A percentile compares a stretch with the other conserved stretches of the same genome.
Evolutionary conservation across 2,329 filamentous ascomycete genomes (phyloP).

Genomic region (Colletotrichum phormii): DNA sequence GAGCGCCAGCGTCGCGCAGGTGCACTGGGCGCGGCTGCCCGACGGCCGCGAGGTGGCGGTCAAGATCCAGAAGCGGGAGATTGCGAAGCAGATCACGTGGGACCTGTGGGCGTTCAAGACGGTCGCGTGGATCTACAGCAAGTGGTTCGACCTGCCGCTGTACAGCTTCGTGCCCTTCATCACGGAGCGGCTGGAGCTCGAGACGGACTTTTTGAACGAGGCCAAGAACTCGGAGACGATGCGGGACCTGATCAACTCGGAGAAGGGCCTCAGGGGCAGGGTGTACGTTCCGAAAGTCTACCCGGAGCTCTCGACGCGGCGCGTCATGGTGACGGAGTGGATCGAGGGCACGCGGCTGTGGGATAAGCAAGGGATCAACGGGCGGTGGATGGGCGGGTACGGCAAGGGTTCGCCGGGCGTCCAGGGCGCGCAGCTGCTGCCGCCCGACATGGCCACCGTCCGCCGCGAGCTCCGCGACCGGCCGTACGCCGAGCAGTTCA

Average conservation of each 20-base stretch:
- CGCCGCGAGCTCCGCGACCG: conserved; percentile 61
- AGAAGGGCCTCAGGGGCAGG: conserved; percentile 79
- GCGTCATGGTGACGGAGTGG: conserved; percentile 96
- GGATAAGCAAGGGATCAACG: conserved; percentile 87
- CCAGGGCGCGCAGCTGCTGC: conserved; percentile 70
- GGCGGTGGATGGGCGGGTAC: conserved; percentile 82
- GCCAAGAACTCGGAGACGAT: conserved; percentile 89
- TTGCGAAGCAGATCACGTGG: conserved; percentile 90
- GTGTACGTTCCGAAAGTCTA: conserved; percentile 93
- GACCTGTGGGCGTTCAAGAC: conserved; percentile 97
- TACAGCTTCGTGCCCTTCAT: conserved; percentile 94
- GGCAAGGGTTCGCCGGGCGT: conserved; percentile 83
- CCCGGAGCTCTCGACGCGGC: conserved; percentile 81
- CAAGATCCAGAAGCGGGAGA: conserved; percentile 97
- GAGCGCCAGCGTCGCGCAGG: conserved; percentile 94
- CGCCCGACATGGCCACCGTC: conserved; percentile 59
- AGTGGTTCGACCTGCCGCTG: conserved; percentile 92
- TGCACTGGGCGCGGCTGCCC: conserved; percentile 89
- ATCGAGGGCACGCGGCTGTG: conserved; percentile 94
- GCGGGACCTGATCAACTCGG: conserved; percentile 78
- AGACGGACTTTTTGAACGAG: conserved; percentile 95
- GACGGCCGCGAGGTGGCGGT: conserved; percentile 94
- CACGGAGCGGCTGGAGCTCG: conserved; percentile 88
- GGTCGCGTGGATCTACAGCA: conserved; percentile 84
- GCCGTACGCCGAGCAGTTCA: conserved; percentile 71